phyloP scores from a whole-genome alignment of 108 stramenopile genomes.

The Craspedostauros australis region DNA sequence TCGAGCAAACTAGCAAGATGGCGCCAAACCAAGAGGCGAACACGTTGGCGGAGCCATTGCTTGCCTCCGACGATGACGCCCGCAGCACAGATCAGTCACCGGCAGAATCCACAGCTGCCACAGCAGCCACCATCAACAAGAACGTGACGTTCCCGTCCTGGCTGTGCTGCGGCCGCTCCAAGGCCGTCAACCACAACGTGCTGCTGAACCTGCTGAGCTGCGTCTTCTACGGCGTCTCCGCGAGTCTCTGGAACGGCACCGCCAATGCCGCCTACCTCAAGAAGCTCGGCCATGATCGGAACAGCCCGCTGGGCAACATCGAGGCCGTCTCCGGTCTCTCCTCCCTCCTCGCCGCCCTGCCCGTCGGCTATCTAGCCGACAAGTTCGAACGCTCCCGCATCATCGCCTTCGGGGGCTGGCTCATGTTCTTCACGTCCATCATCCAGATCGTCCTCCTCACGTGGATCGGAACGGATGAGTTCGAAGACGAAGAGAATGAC shows the following conservation, averaged over 20 bases:
- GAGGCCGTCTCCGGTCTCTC: slow-evolving; percentile 55
- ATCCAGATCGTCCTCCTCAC: slow-evolving; percentile 22
- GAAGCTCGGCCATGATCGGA: slow-evolving; percentile 31
- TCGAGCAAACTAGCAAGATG: no score
- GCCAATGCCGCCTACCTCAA: slow-evolving; percentile 49
- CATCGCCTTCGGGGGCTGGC: slow-evolving; percentile 29
- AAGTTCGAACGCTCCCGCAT: slow-evolving; percentile 30
- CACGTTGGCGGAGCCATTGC: no score
- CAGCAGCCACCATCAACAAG: not conserved
- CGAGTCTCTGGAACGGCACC: slow-evolving; percentile 27
- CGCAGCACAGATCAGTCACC: not conserved
- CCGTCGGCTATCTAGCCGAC: slow-evolving; percentile 60
- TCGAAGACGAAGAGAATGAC: not conserved
- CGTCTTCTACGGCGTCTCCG: slow-evolving; percentile 18
- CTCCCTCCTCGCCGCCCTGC: slow-evolving; percentile 42
- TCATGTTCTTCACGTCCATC: slow-evolving; percentile 28
- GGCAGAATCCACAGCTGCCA: not conserved
- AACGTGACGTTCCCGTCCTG: not conserved
- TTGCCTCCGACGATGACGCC: not conserved
- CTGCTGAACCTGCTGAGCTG: slow-evolving; percentile 16
- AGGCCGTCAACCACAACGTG: slow-evolving; percentile 24
- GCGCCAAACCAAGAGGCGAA: no score
- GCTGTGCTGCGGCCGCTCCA: not conserved
- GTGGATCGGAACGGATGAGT: slow-evolving; percentile 13
- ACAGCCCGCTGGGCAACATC: slow-evolving; percentile 48